Evolutionary conservation across 1,139 yeast species (phyloP).

Genomic region (Blastobotrys petasosporus): DNA sequence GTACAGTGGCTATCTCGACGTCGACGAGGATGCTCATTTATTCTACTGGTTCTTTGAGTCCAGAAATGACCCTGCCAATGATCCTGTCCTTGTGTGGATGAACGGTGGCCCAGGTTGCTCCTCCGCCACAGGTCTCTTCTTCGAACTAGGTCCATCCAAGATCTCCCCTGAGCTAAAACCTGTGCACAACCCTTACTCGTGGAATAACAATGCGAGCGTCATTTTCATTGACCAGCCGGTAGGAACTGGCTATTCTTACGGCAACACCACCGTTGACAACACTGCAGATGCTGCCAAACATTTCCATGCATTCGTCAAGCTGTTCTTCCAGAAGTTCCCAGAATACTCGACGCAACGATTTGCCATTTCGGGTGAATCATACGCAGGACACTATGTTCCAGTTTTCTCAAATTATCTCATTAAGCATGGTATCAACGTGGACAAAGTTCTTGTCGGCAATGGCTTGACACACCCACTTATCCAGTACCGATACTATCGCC

Average conservation of each 20-base stretch:
- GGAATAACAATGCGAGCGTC: constrained; percentile 87
- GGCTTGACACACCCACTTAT: constrained; percentile 73
- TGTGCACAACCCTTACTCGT: constrained; percentile 67
- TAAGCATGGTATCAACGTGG: constrained; percentile 71
- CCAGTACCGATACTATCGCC: constrained; percentile 63
- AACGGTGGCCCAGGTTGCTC: constrained; percentile 93
- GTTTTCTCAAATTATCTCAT: constrained; percentile 83
- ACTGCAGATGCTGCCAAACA: constrained; percentile 82
- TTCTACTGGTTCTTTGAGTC: constrained; percentile 86
- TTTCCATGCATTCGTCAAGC: constrained; percentile 82
- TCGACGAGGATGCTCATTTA: constrained; percentile 76
- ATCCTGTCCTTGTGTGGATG: constrained; percentile 82
- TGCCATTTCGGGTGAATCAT: constrained; percentile 97
- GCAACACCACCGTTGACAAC: constrained; percentile 6
- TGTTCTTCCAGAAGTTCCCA: constrained; percentile 89
- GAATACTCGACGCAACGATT: constrained; percentile 64
- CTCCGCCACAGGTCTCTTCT: constrained; percentile 85
- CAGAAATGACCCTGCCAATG: constrained; percentile 79
- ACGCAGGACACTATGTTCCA: constrained; percentile 96
- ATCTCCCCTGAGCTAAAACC: constrained; percentile 64
- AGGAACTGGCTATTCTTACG: constrained; percentile 83
- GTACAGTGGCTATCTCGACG: constrained; percentile 36
- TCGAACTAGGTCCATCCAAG: constrained; percentile 83
- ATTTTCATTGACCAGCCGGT: constrained; percentile 95
- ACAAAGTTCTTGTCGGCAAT: constrained; percentile 73